Conservation (phyloP, 2,329 filamentous ascomycete genomes). For the Pseudogymnoascus pannorum region DNA sequence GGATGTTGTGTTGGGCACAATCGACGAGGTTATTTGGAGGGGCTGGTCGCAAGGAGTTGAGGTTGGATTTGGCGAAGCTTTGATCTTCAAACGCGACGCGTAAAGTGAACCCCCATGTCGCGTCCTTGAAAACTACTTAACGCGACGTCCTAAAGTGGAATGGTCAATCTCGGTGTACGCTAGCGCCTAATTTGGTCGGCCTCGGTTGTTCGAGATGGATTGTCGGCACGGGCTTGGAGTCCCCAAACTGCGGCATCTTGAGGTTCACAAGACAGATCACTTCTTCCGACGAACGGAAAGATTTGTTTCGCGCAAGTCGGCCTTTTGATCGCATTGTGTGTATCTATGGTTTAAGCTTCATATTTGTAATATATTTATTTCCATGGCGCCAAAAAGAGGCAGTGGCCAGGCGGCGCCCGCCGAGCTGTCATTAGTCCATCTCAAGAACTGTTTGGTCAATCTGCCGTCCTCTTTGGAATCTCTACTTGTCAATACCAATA, state of each 20-base stretch:
- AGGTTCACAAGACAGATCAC: neutral
- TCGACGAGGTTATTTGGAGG: slow-evolving; percentile 1
- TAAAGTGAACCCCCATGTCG: slow-evolving; percentile 9
- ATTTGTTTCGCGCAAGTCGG: neutral
- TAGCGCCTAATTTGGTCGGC: slow-evolving; percentile 3
- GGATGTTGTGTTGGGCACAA: neutral
- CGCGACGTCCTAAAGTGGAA: neutral
- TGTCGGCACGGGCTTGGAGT: slow-evolving; percentile 1
- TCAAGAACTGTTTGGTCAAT: slow-evolving; percentile 94
- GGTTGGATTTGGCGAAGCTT: slow-evolving; percentile 8
- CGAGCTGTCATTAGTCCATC: slow-evolving; percentile 75
- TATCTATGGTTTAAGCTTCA: slow-evolving; percentile 2
- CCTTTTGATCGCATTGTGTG: slow-evolving; percentile 1
- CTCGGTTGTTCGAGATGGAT: slow-evolving; percentile 9
- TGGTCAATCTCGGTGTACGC: neutral
- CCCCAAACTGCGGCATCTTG: neutral
- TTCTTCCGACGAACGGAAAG: neutral
- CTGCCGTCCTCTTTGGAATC: slow-evolving; percentile 78
- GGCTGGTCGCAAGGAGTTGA: slow-evolving; percentile 5
- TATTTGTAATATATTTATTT: slow-evolving; percentile 5
- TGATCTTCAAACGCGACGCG: slow-evolving; percentile 9
- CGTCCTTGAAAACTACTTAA: slow-evolving; percentile 5
- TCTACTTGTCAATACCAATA: slow-evolving; percentile 80
- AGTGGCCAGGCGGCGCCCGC: slow-evolving; percentile 61
- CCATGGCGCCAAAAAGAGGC: slow-evolving; percentile 21